Percentiles rank a stretch among this genome's conserved stretches.
phyloP scores from a whole-genome alignment of 805 yeast genomes.

The Candida sakaeoensis region DNA sequence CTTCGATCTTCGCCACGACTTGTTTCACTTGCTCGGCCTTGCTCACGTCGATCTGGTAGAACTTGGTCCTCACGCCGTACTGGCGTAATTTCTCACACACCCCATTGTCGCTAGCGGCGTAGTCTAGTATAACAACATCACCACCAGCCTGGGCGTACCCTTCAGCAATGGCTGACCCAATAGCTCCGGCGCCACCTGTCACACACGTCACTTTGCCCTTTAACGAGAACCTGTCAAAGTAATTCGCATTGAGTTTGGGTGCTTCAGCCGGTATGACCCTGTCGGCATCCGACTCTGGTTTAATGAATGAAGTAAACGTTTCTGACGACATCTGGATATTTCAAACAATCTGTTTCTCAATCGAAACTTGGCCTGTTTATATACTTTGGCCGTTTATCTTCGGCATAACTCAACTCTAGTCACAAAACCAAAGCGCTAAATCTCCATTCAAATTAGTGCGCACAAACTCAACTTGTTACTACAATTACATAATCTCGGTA shows the following conservation, averaged over 20 bases:
- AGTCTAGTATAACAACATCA: conserved; percentile 40
- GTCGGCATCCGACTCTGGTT: conserved; percentile 11
- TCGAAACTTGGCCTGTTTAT: background rate
- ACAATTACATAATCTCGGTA: background rate
- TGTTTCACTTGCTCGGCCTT: conserved; percentile 33
- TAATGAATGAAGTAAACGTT: conserved; percentile 11
- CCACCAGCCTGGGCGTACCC: conserved; percentile 37
- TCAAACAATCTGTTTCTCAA: too few species aligned
- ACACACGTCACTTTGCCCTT: conserved; percentile 30
- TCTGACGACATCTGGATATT: conserved; percentile 1
- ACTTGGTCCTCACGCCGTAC: conserved; percentile 14
- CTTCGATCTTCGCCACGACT: conserved; percentile 27
- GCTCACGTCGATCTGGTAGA: conserved; percentile 38
- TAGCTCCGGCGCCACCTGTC: conserved; percentile 39
- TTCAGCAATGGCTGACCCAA: conserved; percentile 33
- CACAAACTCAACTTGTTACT: too few species aligned
- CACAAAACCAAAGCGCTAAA: too few species aligned
- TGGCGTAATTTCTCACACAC: conserved; percentile 13
- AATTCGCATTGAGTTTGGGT: conserved; percentile 17
- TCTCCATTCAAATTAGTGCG: too few species aligned
- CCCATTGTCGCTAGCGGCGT: conserved; percentile 25
- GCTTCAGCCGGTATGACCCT: conserved; percentile 9
- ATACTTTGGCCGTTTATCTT: too few species aligned
- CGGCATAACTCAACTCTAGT: background rate
- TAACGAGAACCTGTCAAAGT: conserved; percentile 28